Evolutionary conservation across 179 eudicot species (phyloP), one percentile per base, ranked within the genome.

Genomic region (Vitellaria paradoxa): DNA sequence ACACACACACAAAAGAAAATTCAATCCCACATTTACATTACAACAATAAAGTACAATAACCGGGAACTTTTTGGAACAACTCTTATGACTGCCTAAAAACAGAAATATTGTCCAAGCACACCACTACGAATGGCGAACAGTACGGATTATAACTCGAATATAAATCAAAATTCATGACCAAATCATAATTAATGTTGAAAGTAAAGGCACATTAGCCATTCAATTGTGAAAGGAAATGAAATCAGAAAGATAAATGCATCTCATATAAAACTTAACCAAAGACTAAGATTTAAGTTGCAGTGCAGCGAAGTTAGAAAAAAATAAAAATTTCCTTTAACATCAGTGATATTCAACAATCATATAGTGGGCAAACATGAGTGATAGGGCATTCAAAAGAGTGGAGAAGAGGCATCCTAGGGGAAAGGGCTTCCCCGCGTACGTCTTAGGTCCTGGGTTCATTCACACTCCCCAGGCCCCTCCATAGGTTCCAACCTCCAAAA

Each of bases 61-160:
- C 5, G 5, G 6, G 45, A 42, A 42, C 5, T 42, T 42, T 42
- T 42, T 42, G 45, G 45, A 42, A 42, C 45, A 42, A 42, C 3
- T 42, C 45, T 42, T 42, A 42, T 42, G 45, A 68, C 76, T 21
- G 79, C 72, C 75, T 82, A 42, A 42, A 42, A 42, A 42, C 5
- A 42, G 45, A 42, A 42, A 42, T 42, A 42, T 42, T 42, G 5
- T 42, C 45, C 5, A 4, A 42, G 3, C 45, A 42, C 45, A 42
- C 45, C 45, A 42, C 45, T 42, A 42, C 45, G 45, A 42, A 42
- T 42, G 5, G 45, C 0, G 6, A 42, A 42, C 45, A 42, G 45
- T 42, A 42, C 45, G 3, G 45, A 42, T 42, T 42, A 42, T 42
- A 42, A 42, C 45, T 42, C 45, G 45, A 42, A 42, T 42, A 42